Evolutionary conservation across 495 filamentous ascomycete genomes (phyloP).

Genomic region (Aspergillus cristatus): DNA sequence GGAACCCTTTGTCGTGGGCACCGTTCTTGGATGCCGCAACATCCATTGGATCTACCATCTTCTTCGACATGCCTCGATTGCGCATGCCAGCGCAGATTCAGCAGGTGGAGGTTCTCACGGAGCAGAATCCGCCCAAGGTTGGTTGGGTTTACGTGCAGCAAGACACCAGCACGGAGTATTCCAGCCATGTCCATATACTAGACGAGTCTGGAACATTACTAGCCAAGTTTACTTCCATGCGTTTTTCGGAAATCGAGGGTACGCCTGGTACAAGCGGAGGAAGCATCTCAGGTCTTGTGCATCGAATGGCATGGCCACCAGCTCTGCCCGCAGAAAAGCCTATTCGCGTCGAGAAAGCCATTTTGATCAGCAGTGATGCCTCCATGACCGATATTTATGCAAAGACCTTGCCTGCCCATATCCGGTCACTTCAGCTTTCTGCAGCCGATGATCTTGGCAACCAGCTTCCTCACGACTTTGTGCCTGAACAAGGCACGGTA

Average conservation of each 20-base stretch:
- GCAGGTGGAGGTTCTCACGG: not conserved
- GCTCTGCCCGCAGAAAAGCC: constrained; percentile 14
- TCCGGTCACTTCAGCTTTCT: not conserved
- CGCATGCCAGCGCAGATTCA: constrained; percentile 33
- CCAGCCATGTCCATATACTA: constrained; percentile 2
- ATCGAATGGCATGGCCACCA: constrained; percentile 28
- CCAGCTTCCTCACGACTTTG: not conserved
- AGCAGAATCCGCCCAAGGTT: not conserved
- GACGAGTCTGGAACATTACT: constrained; percentile 16
- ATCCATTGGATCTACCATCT: constrained; percentile 37
- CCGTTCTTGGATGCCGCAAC: constrained; percentile 37
- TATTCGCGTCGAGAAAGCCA: constrained; percentile 10
- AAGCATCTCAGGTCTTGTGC: constrained; percentile 23
- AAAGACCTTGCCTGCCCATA: not conserved
- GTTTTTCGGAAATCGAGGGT: constrained; percentile 32
- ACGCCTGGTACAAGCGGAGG: constrained; percentile 16
- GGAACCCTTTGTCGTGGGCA: constrained; percentile 2
- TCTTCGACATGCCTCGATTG: constrained; percentile 28
- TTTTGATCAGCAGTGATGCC: constrained; percentile 14
- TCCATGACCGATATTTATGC: constrained; percentile 6
- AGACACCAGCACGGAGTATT: too few relatives aligned
- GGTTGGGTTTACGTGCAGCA: constrained; percentile 1
- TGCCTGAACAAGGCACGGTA: constrained; percentile 6
- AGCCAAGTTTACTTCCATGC: constrained; percentile 22
- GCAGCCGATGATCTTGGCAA: not conserved